Evolutionary conservation across 345 rosid genomes (phyloP), one percentile per base, ranked within the genome.

Genomic region (Aquilaria yunnanensis): DNA sequence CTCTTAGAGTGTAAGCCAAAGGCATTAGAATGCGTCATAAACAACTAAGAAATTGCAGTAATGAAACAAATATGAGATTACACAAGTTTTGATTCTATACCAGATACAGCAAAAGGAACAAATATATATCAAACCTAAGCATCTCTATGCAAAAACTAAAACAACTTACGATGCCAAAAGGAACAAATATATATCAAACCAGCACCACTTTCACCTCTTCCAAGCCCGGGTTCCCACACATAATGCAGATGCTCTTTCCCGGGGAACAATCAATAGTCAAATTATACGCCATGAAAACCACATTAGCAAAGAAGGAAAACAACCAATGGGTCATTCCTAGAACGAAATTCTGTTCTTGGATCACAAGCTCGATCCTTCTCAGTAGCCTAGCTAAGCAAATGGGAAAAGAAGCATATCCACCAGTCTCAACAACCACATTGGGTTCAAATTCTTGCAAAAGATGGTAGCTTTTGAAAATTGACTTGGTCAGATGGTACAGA

Each of bases 351-450:
- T 88, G 96, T 66, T 88, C 97, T 48, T 88, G 97, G 63, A 90
- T 84, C 54, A 85, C 96, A 14, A 88, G 60, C 70, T 75, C 81
- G 59, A 71, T 63, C 56, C 93, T 62, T 50, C 49, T 56, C 23
- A 85, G 61, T 12, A 77, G 69, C 5, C 96, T 89, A 7, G 93
- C 90, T 45, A 90, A 59, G 63, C 97, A 85, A n/a, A 80, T 73
- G 0, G 97, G 93, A 65, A 90, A 83, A 7, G 97, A 84, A 14
- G 80, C 97, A 66, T 84, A 84, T 12, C 96, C 97, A 32, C 97
- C 97, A 31, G 97, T 90, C 14, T 96, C 97, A 10, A 90, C 73
- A 13, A 88, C 86, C 56, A 88, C 49, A 13, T 83, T 76, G 1
- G 97, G 91, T 14, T 80, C 62, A 59, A 90, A 88, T 4, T 76